Base-by-base conservation (phyloP, 805 yeast genomes). In the Clavispora carvajalis region DNA sequence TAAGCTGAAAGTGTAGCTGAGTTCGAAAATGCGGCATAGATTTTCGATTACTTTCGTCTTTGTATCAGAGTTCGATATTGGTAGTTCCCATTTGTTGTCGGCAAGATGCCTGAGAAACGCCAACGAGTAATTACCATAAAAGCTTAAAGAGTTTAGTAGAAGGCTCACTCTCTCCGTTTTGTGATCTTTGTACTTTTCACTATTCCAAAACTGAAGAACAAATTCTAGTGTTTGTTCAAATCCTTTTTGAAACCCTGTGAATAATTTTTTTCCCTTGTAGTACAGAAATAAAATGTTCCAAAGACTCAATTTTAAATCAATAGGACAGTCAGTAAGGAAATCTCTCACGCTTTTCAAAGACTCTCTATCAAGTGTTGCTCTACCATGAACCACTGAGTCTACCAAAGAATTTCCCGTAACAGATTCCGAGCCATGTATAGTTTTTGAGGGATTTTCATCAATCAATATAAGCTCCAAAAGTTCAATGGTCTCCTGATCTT, bases 261-360 rank as follows among this genome's bases (percentile, higher is more conserved):
- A 31, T 17, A 55, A 46, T 7, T 46, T 37, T 12, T 48, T 51
- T 7, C 52, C 55, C 17, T 53, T 55, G 50, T 83, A 85, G 40
- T 73, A 73, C 46, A 74, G 77, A 36, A 87, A 70, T 13, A 90
- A 63, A 18, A 83, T 71, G 23, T 76, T 77, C 95, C 97, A 90
- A 2, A 93, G 61, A 39, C 81, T 80, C 28, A 89, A 62, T 41
- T 76, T 77, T 55, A 88, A 72, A 17, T 77, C 82, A 17, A 83
- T 65, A 0, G 93, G 77, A 0, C 95, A 79, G 10, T 65, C 67
- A 3, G 67, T 61, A 12, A 93, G 65, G 53, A 91, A 87, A 10
- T 65, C 59, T 17, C 71, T 66, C 58, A 88, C 80, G 7, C 89
- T 79, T 6, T 38, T 21, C 7, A 67, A 49, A 0, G 70, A 63